Percentiles rank a stretch among this genome's conserved stretches.
Conservation (phyloP, 257 asterid species). For the Salvia miltiorrhiza region DNA sequence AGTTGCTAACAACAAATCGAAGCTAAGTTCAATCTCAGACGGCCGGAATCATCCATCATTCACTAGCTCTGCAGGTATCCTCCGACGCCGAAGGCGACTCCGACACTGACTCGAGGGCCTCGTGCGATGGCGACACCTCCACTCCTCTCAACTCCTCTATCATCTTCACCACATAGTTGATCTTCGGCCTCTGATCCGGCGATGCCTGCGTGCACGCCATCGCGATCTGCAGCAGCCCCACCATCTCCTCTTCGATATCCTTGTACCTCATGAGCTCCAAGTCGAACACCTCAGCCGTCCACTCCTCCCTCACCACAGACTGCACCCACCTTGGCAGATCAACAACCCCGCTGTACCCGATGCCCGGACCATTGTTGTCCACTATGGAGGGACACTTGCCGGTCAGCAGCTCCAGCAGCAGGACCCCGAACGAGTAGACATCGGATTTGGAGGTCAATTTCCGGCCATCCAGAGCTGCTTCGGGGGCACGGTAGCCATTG, state of each 20-base stretch:
- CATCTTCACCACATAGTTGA: constrained; percentile 65
- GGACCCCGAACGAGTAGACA: constrained; percentile 82
- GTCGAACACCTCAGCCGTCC: constrained; percentile 98
- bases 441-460: constrained; percentile 70
- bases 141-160: constrained; percentile 76
- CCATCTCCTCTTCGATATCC: constrained; percentile 94
- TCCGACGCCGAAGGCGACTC: constrained; percentile 67
- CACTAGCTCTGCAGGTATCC: constrained; percentile 57
- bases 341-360: constrained; percentile 50
- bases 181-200: constrained; percentile 80
- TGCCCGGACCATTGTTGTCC: constrained; percentile 40
- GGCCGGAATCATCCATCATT: constrained; percentile 27
- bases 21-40: not conserved
- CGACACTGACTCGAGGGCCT: constrained; percentile 51
- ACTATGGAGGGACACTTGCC: constrained; percentile 76
- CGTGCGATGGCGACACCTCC: constrained; percentile 68
- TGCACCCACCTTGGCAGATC: constrained; percentile 98
- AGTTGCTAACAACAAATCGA: not conserved
- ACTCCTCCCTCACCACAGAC: constrained; percentile 94
- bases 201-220: constrained; percentile 64
- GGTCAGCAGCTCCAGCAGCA: constrained; percentile 75
- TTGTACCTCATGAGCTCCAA: constrained; percentile 97
- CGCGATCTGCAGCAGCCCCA: constrained; percentile 82
- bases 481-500: constrained; percentile 87
- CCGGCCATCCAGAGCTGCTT: constrained; percentile 52